Evolutionary conservation across 352 stramenopile genomes (phyloP), one percentile per base, ranked within the genome.

Genomic region (Blastocystis sp.): DNA sequence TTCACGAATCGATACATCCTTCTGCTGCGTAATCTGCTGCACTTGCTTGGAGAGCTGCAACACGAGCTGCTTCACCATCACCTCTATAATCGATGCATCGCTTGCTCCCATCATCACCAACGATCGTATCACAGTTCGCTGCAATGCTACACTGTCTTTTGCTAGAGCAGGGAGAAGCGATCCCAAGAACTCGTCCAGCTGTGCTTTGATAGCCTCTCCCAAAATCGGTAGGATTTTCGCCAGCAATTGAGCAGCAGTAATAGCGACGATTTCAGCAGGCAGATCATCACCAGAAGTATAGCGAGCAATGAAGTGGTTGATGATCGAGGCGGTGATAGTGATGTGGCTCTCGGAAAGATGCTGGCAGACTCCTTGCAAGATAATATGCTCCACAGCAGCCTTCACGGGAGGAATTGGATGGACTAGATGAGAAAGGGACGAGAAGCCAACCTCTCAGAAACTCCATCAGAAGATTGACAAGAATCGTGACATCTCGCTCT

Each of bases 181-280:
- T 18, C 62, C 45, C 62, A 88, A 26, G 3, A 88, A 77, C 62
- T 79, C 66, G 41, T 88, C 77, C 47, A 88, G 66, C 66, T 88
- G 77, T 37, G 77, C 55, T 45, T 88, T 88, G 62, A 88, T 88
- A 1, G 77, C 77, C 55, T 88, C 77, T 20, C 77, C 77, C 13
- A 88, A 50, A 64, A 88, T 88, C 29, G 77, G 77, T 18, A 88
- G 50, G 43, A 88, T 88, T 37, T 54, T 55, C 29, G 77, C 62
- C 23, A 88, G 26, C 18, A 88, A 23, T 61, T 88, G 39, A 2
- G 39, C 66, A 13, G 66, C 62, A 11, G 66, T 88, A 47, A 88
- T 39, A 2, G 73, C 73, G 0, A 84, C 73, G 56, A 84, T 68
- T 47, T 84, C 73, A 43, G 73, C 64, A 11, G 73, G 73, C 1